phyloP scores from a whole-genome alignment of 2,329 filamentous ascomycete species.

The Pseudogymnoascus verrucosus region DNA sequence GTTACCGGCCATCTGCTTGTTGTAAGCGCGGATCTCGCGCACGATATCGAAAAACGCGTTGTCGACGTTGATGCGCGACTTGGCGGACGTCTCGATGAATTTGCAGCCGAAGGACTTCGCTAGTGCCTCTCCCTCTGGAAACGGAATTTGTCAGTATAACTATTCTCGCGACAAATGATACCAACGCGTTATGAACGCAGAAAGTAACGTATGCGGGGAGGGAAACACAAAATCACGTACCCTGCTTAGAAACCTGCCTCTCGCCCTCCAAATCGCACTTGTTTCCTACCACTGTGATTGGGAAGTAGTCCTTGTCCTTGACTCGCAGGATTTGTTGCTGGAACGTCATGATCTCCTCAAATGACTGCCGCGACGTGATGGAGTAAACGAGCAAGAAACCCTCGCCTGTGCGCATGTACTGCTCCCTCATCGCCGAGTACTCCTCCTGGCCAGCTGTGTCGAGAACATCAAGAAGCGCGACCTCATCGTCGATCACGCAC shows the following conservation, averaged over 20 bases:
- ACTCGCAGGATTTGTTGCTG: slow-evolving; percentile 97
- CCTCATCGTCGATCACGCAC: slow-evolving; percentile 97
- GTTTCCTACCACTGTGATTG: slow-evolving; percentile 97
- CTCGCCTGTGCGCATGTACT: slow-evolving; percentile 99
- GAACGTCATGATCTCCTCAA: slow-evolving; percentile 97
- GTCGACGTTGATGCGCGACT: slow-evolving; percentile 96
- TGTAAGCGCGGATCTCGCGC: slow-evolving; percentile 94
- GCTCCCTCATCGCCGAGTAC: slow-evolving; percentile 98
- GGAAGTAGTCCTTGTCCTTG: slow-evolving; percentile 99
- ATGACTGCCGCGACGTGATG: slow-evolving; percentile 93
- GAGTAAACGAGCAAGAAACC: slow-evolving; percentile 97
- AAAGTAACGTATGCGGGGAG: slow-evolving; percentile 8
- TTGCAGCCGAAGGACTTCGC: slow-evolving; percentile 88
- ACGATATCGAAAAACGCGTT: slow-evolving; percentile 98
- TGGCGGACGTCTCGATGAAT: slow-evolving; percentile 98
- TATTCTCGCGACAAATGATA: slow-evolving; percentile 12
- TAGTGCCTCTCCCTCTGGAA: slow-evolving; percentile 77
- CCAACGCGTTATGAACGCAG: background rate
- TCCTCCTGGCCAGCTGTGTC: slow-evolving; percentile 98
- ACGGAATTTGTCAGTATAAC: background rate
- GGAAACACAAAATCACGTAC: slow-evolving; percentile 43
- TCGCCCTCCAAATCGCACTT: slow-evolving; percentile 97
- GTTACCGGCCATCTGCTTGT: slow-evolving; percentile 94
- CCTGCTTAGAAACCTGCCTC: slow-evolving; percentile 84
- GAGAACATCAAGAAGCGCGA: slow-evolving; percentile 92